phyloP scores from a whole-genome alignment of 2,329 filamentous ascomycete genomes.

The Neonectria ditissima region DNA sequence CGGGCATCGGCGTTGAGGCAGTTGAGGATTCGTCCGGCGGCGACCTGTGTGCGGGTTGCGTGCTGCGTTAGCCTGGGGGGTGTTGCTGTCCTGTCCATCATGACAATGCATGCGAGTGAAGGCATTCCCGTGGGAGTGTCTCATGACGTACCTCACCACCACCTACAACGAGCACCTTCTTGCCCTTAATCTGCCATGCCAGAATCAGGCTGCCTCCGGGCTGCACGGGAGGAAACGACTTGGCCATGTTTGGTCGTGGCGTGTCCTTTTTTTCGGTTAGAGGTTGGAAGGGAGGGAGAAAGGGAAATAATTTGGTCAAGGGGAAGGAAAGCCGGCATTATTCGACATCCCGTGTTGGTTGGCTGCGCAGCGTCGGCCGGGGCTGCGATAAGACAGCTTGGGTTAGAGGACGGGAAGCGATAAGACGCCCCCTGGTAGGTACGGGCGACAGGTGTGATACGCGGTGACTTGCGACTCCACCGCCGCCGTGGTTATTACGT shows the following conservation, averaged over 20 bases:
- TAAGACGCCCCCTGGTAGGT: constrained; percentile 1
- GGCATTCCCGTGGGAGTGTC: constrained; percentile 6
- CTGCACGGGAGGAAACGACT: constrained; percentile 81
- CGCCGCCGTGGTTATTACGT: too few species aligned
- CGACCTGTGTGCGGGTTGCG: constrained; percentile 72
- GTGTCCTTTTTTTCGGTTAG: constrained; percentile 6
- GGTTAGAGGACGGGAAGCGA: constrained; percentile 13
- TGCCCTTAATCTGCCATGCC: constrained; percentile 94
- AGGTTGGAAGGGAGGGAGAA: constrained; percentile 20
- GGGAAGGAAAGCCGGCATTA: constrained; percentile 22
- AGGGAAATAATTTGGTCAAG: constrained; percentile 15
- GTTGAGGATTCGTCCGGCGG: constrained; percentile 92
- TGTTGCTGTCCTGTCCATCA: neutral
- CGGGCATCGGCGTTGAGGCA: constrained; percentile 94
- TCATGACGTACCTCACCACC: constrained; percentile 83
- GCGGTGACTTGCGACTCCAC: neutral
- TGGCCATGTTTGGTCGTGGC: constrained; percentile 45
- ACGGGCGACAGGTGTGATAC: constrained; percentile 6
- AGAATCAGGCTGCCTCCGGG: constrained; percentile 93
- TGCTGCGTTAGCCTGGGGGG: neutral
- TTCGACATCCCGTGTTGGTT: neutral
- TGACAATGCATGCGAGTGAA: neutral
- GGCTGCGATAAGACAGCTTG: constrained; percentile 33
- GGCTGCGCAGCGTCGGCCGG: constrained; percentile 5
- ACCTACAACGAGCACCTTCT: constrained; percentile 90